Base-by-base conservation (phyloP, 1,284 basidiomycete species). In the Austroboletus rostrupii region DNA sequence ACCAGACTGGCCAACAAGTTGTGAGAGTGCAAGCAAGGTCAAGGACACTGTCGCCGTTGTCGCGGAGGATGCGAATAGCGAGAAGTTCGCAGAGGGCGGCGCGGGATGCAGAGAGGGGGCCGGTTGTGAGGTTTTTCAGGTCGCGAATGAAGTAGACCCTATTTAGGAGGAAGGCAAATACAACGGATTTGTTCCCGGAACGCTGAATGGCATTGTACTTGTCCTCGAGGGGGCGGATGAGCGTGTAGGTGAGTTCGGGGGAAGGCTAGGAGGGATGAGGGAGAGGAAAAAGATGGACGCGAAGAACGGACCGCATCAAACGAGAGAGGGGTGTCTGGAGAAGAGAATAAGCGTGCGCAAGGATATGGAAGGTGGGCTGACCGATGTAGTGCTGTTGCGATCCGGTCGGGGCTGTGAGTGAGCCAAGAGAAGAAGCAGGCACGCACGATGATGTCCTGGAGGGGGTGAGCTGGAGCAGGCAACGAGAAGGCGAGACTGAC, bases 121-220 rank as follows among this genome's bases (percentile, higher is more conserved):
- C 69, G 51, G 85, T 79, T 26, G 78, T 70, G 62, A 89, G 70
- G 70, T 52, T 47, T 23, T 85, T 77, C 57, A 83, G 72, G 67
- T 92, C 88, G 23, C 87, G 81, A 20, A 83, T 68, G 67, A 97
- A 97, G 68, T 95, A 83, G 12, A 94, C 83, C 41, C 90, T 84
- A 67, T 93, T 96, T 48, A 97, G 73, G 11, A 97, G 81, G 52
- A 95, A 79, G 60, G 91, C 93, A 68, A 97, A 97, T 7, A 93
- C 86, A 50, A 91, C 71, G 26, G 86, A 80, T 64, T 81, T 78
- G 67, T 89, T 89, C 17, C 84, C 84, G 43, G 71, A 64, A 20
- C 73, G 76, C 61, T 88, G 85, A 31, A 88, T 68, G 12, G 71
- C 70, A 35, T 75, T 71, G 65, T 91, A 91, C 65, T 88, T 91